Evolutionary conservation across 805 yeast genomes (phyloP), one percentile per base, ranked within the genome.

Genomic region (Monosporozyma yasuniensis): DNA sequence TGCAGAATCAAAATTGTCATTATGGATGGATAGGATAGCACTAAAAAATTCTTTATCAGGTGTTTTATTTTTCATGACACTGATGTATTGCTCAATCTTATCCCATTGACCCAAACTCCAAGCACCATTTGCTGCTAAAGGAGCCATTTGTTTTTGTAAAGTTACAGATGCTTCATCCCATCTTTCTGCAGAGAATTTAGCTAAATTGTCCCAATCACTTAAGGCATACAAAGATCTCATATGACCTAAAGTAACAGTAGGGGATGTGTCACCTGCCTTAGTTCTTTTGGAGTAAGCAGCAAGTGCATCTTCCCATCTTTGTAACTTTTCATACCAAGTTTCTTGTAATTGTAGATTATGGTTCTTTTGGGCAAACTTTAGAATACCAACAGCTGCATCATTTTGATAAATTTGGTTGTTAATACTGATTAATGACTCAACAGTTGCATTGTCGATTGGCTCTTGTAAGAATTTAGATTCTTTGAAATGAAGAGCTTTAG

Each of bases 41-140:
- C 86, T 84, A 72, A 91, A 91, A 65, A 91, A 91, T 1, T 96
- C 90, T 50, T 89, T 81, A 62, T 90, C 97, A 0, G 98, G 96
- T 3, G 96, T 85, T 54, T 87, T 95, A 3, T 78, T 72, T 58
- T 88, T 87, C 96, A 91, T 89, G 1, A 85, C 96, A 56, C 80
- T 72, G 51, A 91, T 90, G 59, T 87, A 91, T 3, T 84, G 78
- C 59, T 87, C 96, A 93, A 91, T 89, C 59, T 88, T 76, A 56
- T 87, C 96, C 97, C 97, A 91, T 63, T 87, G 91, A 2, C 93
- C 91, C 46, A 93, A 72, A 16, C 98, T 96, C 98, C 97, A 91
- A 1, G 97, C 87, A 0, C 97, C 96, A 1, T 97, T 96, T 0
- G 97, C 97, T 0, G 97, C 97, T 47, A 91, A 71, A 0, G 97